A percentile compares a stretch with the other conserved stretches of the same genome.
These are phyloP conservation scores for Paxillus involutus DNA, from an alignment of 768 basidiomycete genomes.

Conservation along the genomic window DNA sequence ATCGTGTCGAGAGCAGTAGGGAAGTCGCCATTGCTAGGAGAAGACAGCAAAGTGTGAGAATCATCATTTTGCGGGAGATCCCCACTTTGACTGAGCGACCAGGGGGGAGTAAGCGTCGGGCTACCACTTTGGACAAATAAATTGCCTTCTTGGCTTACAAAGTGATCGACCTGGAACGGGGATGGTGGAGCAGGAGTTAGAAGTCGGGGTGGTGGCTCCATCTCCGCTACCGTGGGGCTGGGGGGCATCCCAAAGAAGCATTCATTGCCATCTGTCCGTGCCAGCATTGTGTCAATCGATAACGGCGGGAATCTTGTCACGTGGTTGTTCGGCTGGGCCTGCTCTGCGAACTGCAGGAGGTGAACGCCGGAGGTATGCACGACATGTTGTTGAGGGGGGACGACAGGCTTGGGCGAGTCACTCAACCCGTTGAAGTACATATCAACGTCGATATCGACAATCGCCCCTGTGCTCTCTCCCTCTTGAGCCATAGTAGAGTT, in stretches of 20 bases:
- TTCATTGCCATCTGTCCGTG: constrained; percentile 7
- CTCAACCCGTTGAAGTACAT: constrained; percentile 30
- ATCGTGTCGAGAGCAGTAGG: constrained; percentile 18
- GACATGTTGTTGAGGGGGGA: not conserved
- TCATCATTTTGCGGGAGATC: not conserved
- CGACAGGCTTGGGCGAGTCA: constrained; percentile 18
- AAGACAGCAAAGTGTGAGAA: not conserved
- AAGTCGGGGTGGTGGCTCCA: not conserved
- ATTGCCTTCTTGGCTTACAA: constrained; percentile 5
- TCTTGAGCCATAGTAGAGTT: not conserved
- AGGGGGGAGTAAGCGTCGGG: not conserved
- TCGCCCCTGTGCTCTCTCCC: not conserved
- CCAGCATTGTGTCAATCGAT: constrained; percentile 5
- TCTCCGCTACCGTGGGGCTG: constrained; percentile 15
- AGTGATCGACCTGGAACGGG: not conserved
- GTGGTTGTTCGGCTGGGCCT: not conserved
- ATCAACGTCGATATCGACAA: constrained; percentile 18
- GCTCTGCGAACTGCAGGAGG: not conserved
- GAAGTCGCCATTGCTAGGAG: not conserved
- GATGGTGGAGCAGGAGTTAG: not conserved
- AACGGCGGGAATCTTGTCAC: constrained; percentile 6
- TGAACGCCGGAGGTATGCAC: constrained; percentile 10
- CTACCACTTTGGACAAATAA: not conserved
- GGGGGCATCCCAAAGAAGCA: constrained; percentile 30
- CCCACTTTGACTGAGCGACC: constrained; percentile 10